Base-by-base conservation (phyloP, 1,284 basidiomycete genomes). In the Trichosporon faecale region DNA sequence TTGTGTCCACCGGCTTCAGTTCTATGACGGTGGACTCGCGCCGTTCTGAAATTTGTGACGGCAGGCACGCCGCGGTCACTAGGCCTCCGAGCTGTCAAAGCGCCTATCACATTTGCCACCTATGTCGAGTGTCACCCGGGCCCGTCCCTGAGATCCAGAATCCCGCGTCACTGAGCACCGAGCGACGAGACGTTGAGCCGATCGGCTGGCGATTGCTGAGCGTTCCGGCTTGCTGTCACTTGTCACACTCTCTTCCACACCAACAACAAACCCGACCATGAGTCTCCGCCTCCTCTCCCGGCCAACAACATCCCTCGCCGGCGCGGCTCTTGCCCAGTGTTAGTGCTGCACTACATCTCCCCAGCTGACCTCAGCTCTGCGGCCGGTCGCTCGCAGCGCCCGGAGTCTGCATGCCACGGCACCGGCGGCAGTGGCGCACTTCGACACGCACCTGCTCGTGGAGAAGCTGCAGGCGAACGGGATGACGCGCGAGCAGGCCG, bases 381-480 rank as follows among this genome's bases (percentile, higher is more conserved):
- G 23, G 27, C 49, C 55, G 14, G 5, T 49, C 40, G 31, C 72
- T 16, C 40, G 40, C 18, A 44, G 40, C 18, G 12, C 70, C n/a
- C 66, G 66, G 25, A 7, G 29, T 2, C 46, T 76, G 71, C 66
- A 74, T 73, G 46, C 66, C 72, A 68, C 57, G 68, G 69, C 52
- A 14, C 60, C 49, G 18, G 29, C 25, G 0, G 18, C 33, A 1
- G 70, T 72, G 40, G 70, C 75, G 18, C 93, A 95, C 81, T 97
- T 98, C 75, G 95, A 98, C 80, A 97, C 95, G 1, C 93, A 96
- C 79, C 90, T 93, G 71, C 95, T 97, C 79, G 94, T 97, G 33
- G 90, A 93, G 82, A 88, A 92, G 40, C 85, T 98, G 66, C 91
- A 95, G 83, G 86, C 89, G 67, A 91, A 97, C 78, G 95, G 95